Base-by-base conservation (phyloP, 495 filamentous ascomycete species). In the Amphirosellinia nigrospora region DNA sequence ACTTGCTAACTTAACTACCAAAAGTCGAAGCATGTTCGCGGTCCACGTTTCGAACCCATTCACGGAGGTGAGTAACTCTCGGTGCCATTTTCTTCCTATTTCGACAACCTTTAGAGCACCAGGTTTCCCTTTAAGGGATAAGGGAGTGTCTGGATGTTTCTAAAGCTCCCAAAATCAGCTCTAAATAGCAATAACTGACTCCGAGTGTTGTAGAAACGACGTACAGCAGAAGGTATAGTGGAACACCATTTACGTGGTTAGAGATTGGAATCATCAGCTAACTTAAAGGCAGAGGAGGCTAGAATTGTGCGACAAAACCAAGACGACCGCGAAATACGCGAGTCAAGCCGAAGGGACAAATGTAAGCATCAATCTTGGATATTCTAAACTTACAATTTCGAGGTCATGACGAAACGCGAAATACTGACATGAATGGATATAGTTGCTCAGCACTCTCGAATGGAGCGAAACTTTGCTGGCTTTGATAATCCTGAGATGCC, bases 11-110 rank as follows among this genome's bases (percentile, higher is more conserved):
- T 13, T 66, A 30, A 66, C 53, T 13, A 7, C 30, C 15, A 81
- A 91, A 9, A 97, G 94, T 74, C 86, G 89, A 72, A 91, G 88
- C 80, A 95, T 96, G 93, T 95, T 96, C 70, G 90, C 90, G 2
- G 84, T 93, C 23, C 90, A 93, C 69, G 87, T 93, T 16, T 84
- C 82, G 21, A 94, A 94, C 72, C 91, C 91, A 0, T 92, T 94
- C 71, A 93, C 89, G 3, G 83, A 82, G n/a, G n/a, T n/a, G n/a
- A n/a, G n/a, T n/a, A n/a, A n/a, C n/a, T n/a, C n/a, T n/a, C n/a
- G n/a, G n/a, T n/a, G n/a, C n/a, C n/a, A n/a, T n/a, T n/a, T n/a
- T n/a, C n/a, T n/a, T n/a, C n/a, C n/a, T n/a, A n/a, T n/a, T n/a
- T n/a, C n/a, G n/a, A n/a, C n/a, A n/a, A n/a, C n/a, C n/a, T n/a